These are phyloP conservation scores for Mycena venus DNA, from an alignment of 768 basidiomycete genomes.

Conservation along the genomic window DNA sequence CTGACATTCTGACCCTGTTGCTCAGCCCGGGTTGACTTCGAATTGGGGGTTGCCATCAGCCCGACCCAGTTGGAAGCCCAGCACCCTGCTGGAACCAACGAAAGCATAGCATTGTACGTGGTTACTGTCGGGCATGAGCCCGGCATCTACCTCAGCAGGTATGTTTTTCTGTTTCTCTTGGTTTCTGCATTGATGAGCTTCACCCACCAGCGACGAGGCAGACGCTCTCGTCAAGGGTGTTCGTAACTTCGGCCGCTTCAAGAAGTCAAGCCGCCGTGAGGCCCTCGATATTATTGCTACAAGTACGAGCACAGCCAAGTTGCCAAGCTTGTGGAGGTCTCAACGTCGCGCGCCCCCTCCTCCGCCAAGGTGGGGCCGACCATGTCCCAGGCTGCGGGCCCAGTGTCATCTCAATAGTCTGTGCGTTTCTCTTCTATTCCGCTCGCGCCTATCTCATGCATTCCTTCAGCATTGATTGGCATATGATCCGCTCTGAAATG, in stretches of 20 bases:
- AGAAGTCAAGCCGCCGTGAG: neutral
- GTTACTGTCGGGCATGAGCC: neutral
- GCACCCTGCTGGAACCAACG: neutral
- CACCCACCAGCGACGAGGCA: neutral
- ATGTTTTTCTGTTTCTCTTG: neutral
- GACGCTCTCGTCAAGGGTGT: neutral
- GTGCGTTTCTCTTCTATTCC: too few species aligned
- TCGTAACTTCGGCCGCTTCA: neutral
- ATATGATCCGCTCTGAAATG: too few species aligned
- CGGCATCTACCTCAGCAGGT: neutral
- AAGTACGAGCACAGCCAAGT: neutral
- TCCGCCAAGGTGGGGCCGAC: too few species aligned
- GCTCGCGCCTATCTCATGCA: too few species aligned
- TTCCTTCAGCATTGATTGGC: too few species aligned
- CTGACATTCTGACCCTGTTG: too few species aligned
- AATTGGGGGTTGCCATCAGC: neutral
- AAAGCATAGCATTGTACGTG: neutral
- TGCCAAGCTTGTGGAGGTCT: neutral
- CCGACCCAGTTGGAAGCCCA: neutral
- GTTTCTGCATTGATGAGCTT: neutral
- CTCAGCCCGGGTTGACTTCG: too few species aligned
- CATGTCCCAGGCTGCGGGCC: too few species aligned
- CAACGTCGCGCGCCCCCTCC: too few species aligned
- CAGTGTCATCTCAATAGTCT: too few species aligned
- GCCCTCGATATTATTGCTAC: neutral